Conservation (phyloP, 2,329 filamentous ascomycete genomes). For the Microdochium bolleyi region DNA sequence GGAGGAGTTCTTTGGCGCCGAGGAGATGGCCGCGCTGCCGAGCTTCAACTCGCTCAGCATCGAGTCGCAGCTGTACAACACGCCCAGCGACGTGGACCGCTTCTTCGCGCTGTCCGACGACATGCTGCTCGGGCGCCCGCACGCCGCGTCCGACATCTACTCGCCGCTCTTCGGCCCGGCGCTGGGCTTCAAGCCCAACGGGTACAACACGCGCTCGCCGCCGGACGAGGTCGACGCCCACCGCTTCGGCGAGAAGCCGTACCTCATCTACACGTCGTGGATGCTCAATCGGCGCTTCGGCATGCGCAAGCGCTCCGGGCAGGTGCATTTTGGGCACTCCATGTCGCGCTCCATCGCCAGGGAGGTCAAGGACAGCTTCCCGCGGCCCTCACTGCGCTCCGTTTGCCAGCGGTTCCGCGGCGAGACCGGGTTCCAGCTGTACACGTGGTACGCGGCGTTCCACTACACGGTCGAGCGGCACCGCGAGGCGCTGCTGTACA, state of each 20-base stretch:
- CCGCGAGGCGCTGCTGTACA: background rate
- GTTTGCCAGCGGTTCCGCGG: background rate
- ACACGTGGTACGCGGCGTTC: background rate
- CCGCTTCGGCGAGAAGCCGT: background rate
- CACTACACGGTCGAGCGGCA: background rate
- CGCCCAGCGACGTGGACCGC: background rate
- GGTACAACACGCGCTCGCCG: background rate
- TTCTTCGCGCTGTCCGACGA: background rate
- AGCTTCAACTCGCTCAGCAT: constrained; percentile 1
- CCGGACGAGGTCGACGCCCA: background rate
- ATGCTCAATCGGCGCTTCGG: background rate
- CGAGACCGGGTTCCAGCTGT: background rate
- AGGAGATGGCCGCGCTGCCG: background rate
- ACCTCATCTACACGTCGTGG: background rate
- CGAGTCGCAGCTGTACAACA: background rate
- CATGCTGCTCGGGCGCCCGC: background rate
- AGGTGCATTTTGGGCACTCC: background rate
- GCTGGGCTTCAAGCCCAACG: background rate
- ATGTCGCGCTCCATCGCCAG: background rate
- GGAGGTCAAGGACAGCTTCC: background rate
- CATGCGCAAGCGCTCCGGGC: background rate
- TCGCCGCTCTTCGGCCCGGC: background rate
- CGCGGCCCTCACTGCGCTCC: background rate
- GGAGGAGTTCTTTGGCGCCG: background rate
- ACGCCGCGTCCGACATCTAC: background rate